Percentiles rank a stretch among this genome's conserved stretches.
Conservation (phyloP, 352 stramenopile genomes). For the Phytopythium helicoides region DNA sequence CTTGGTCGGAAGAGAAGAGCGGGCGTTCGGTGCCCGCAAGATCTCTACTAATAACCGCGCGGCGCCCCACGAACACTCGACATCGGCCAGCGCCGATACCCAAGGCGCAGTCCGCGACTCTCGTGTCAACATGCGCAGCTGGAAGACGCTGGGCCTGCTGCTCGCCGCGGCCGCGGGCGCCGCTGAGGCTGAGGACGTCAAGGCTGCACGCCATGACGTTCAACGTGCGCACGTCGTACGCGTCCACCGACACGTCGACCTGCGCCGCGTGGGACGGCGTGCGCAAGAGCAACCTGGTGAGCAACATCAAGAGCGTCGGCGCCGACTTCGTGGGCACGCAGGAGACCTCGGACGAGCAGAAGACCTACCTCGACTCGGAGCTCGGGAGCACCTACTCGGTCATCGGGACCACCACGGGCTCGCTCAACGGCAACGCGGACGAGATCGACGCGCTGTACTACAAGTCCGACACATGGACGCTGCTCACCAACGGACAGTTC, state of each 20-base stretch:
- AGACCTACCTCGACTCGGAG: slow-evolving; percentile 49
- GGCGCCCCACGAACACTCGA: background rate
- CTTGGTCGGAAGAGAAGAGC: slow-evolving; percentile 3
- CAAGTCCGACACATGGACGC: slow-evolving; percentile 48
- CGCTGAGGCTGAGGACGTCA: slow-evolving; percentile 33
- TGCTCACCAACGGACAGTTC: slow-evolving; percentile 60
- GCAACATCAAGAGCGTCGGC: slow-evolving; percentile 43
- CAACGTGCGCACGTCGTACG: slow-evolving; percentile 74
- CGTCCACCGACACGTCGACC: slow-evolving; percentile 32
- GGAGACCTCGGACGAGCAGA: slow-evolving; percentile 76
- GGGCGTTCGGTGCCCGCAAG: background rate
- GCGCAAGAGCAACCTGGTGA: slow-evolving; percentile 59
- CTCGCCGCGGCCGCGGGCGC: slow-evolving; percentile 21
- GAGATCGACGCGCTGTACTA: slow-evolving; percentile 74
- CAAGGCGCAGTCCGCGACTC: too few relatives aligned
- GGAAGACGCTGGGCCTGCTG: slow-evolving; percentile 13
- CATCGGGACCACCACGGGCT: slow-evolving; percentile 57
- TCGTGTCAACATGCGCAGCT: background rate
- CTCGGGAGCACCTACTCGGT: slow-evolving; percentile 56
- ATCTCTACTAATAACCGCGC: background rate
- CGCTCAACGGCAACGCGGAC: slow-evolving; percentile 49
- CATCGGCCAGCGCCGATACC: too few relatives aligned
- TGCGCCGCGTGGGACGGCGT: slow-evolving; percentile 69
- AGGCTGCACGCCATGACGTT: slow-evolving; percentile 73
- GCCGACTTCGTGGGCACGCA: slow-evolving; percentile 81